Evolutionary conservation across 169 alveolate genomes (phyloP).

Genomic region (Plasmodium billcollinsi): DNA sequence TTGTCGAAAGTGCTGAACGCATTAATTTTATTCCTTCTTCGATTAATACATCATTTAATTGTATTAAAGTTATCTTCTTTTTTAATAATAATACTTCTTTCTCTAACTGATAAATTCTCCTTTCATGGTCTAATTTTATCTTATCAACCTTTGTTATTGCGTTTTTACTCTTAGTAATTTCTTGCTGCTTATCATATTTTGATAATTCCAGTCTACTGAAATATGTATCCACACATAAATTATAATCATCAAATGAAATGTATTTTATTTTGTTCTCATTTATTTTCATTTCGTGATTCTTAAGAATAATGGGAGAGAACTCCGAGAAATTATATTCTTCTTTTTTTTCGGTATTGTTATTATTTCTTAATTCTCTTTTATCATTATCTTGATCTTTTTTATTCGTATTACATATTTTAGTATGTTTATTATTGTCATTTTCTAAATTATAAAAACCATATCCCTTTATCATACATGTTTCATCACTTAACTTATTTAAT

Average conservation of each 20-base stretch:
- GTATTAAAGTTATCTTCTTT: conserved; percentile 86
- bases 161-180: conserved; percentile 45
- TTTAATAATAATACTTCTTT: conserved; percentile 84
- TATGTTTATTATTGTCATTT: conserved; percentile 12
- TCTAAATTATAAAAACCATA: conserved; percentile 38
- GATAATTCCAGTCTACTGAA: conserved; percentile 68
- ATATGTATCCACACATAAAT: conserved; percentile 64
- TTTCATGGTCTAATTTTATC: conserved; percentile 92
- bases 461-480: conserved; percentile 18
- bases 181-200: conserved; percentile 72
- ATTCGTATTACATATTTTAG: not conserved
- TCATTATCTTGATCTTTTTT: not conserved
- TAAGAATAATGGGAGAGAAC: conserved; percentile 47
- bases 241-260: conserved; percentile 38
- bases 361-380: not conserved
- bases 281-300: conserved; percentile 29
- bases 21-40: conserved; percentile 86
- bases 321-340: conserved; percentile 21
- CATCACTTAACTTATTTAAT: conserved; percentile 40
- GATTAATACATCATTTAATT: conserved; percentile 87
- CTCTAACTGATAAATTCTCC: conserved; percentile 84
- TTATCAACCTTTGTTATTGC: conserved; percentile 87
- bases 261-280: conserved; percentile 45
- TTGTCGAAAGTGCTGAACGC: conserved; percentile 87
- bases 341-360: conserved; percentile 6